Evolutionary conservation across 2,329 filamentous ascomycete genomes (phyloP).

Genomic region (Phyllosticta citribraziliensis): DNA sequence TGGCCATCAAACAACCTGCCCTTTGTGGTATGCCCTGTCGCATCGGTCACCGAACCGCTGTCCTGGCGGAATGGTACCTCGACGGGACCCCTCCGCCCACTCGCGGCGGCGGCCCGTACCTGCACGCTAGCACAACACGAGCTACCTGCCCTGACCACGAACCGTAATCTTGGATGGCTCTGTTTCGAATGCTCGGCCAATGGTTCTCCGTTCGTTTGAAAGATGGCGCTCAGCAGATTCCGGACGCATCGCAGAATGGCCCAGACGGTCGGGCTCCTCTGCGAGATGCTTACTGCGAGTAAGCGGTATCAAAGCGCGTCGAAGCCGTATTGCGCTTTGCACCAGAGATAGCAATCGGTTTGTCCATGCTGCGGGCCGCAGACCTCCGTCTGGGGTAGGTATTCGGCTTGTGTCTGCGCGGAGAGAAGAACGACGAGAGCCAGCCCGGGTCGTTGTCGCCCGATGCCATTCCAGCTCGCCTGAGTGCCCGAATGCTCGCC

Average conservation of each 20-base stretch:
- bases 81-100: neutral
- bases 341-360: neutral
- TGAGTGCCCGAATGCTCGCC: neutral
- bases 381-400: neutral
- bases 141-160: neutral
- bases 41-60: neutral
- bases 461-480: neutral
- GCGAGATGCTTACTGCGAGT: neutral
- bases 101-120: neutral
- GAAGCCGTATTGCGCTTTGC: neutral
- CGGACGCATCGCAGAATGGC: neutral
- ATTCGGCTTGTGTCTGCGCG: neutral
- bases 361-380: neutral
- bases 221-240: neutral
- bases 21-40: neutral
- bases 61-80: neutral
- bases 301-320: neutral
- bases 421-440: neutral
- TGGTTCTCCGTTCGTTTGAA: neutral
- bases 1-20: neutral
- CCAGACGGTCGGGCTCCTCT: neutral
- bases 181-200: neutral
- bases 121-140: neutral
- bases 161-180: neutral
- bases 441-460: neutral